Base-by-base conservation (phyloP, 75 land plant genomes). In the Selaginella tamariscina region DNA sequence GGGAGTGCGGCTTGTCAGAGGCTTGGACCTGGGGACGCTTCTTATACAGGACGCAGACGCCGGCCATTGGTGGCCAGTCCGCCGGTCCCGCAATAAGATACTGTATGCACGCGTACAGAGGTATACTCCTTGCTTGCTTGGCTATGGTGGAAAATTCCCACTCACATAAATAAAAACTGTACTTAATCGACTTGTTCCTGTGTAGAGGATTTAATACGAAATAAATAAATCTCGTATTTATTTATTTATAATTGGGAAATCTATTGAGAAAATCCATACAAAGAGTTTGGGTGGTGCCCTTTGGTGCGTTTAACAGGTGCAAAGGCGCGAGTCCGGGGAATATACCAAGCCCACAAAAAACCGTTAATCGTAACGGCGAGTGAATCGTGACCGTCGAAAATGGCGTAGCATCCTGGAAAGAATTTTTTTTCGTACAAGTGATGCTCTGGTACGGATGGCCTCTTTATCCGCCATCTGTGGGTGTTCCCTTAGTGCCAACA, bases 341-440 rank as follows among this genome's bases (percentile, higher is more conserved):
- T 39, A 39, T 39, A 5, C 49, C 49, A 39, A 15, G 11, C 15
- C 49, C 49, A 39, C 49, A 39, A 39, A n/a, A n/a, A 39, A 39
- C 49, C 49, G 49, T 39, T 39, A 39, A 15, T 15, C 49, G 49
- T 39, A 39, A 39, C 49, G 49, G 11, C 49, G 49, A 39, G 15
- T 39, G 49, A 5, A 39, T 39, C 49, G 49, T 15, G 11, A 39
- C 49, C 49, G 49, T 39, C 49, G 11, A 39, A 5, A 39, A 39
- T 39, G 49, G 49, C 49, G 49, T 39, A 15, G 49, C n/a, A n/a
- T n/a, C n/a, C 49, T 39, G 49, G 49, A 39, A 39, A 39, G 49
- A 39, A 39, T 39, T 39, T n/a, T n/a, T n/a, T n/a, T 39, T 5
- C 49, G 49, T 39, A 39, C 49, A 5, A 5, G 15, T 5, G 49